Evolutionary conservation across 176 grass and related monocot genomes (phyloP).

Genomic region (Coix lacrymajobi): DNA sequence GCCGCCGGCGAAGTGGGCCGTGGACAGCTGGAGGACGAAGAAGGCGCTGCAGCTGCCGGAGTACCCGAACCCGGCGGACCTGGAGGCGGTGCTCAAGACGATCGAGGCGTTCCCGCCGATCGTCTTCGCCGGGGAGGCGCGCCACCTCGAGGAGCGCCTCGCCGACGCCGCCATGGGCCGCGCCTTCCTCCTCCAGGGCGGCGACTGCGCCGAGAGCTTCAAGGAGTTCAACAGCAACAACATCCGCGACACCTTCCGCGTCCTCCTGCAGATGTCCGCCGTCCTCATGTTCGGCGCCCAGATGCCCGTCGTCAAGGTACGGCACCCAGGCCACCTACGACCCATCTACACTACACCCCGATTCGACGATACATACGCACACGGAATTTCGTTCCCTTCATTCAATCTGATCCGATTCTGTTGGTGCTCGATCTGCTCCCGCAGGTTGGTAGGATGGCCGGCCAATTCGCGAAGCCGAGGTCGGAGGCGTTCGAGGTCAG

Average conservation of each 20-base stretch:
- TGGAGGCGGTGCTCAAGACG: conserved; percentile 53
- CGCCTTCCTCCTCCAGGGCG: conserved; percentile 61
- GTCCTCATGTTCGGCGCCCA: conserved; percentile 69
- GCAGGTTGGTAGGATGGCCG: conserved; percentile 56
- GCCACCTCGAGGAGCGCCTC: conserved; percentile 57
- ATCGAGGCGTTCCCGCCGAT: conserved; percentile 70
- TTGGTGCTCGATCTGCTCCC: not conserved
- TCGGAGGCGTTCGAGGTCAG: conserved; percentile 44
- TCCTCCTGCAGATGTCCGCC: conserved; percentile 70
- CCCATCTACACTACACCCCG: not conserved
- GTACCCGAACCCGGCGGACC: conserved; percentile 41
- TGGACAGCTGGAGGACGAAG: conserved; percentile 56
- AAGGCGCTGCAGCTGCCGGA: conserved; percentile 63
- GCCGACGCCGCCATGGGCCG: conserved; percentile 54
- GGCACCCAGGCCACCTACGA: too few species aligned
- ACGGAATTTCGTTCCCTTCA: not conserved
- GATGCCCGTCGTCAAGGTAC: conserved; percentile 67
- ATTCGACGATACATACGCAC: not conserved
- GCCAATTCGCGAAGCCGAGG: conserved; percentile 75
- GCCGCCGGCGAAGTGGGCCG: conserved; percentile 21
- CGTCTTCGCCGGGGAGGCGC: conserved; percentile 61
- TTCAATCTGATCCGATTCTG: too few species aligned
- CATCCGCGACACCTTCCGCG: conserved; percentile 65
- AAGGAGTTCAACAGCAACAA: conserved; percentile 75
- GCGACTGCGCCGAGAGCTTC: conserved; percentile 82